Conservation (phyloP, 805 yeast species). For the Candida patagonica region DNA sequence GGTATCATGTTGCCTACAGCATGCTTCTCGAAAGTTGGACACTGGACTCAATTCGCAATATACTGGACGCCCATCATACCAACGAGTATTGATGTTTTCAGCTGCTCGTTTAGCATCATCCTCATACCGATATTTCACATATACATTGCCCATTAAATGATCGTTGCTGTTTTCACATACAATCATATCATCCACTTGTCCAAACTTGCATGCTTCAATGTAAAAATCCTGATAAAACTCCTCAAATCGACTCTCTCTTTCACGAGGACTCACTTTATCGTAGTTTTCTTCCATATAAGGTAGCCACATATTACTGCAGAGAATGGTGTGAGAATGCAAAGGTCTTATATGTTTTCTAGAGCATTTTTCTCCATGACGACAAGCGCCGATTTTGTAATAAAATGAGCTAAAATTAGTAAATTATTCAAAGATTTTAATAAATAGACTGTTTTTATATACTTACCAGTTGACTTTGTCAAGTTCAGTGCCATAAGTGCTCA, state of each 20-base stretch:
- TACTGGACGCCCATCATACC: slow-evolving; percentile 76
- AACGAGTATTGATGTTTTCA: slow-evolving; percentile 57
- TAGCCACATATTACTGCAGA: slow-evolving; percentile 29
- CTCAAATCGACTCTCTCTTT: slow-evolving; percentile 43
- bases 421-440: background rate
- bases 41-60: slow-evolving; percentile 76
- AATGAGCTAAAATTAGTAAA: slow-evolving; percentile 30
- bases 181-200: slow-evolving; percentile 49
- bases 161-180: slow-evolving; percentile 72
- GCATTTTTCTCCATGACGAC: slow-evolving; percentile 87
- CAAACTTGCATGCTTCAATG: slow-evolving; percentile 43
- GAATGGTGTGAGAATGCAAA: slow-evolving; percentile 49
- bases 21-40: slow-evolving; percentile 55
- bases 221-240: slow-evolving; percentile 65
- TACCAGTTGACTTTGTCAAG: slow-evolving; percentile 30
- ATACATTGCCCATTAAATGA: slow-evolving; percentile 78
- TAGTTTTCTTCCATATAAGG: slow-evolving; percentile 3
- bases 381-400: slow-evolving; percentile 79
- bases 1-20: slow-evolving; percentile 63
- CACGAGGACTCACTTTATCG: slow-evolving; percentile 17
- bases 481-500: slow-evolving; percentile 29
- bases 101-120: slow-evolving; percentile 54
- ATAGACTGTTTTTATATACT: slow-evolving; percentile 9
- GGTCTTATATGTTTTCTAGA: slow-evolving; percentile 64
- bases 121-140: slow-evolving; percentile 48